Conservation (phyloP, 2,329 filamentous ascomycete species). For the Graphilbum fragrans region DNA sequence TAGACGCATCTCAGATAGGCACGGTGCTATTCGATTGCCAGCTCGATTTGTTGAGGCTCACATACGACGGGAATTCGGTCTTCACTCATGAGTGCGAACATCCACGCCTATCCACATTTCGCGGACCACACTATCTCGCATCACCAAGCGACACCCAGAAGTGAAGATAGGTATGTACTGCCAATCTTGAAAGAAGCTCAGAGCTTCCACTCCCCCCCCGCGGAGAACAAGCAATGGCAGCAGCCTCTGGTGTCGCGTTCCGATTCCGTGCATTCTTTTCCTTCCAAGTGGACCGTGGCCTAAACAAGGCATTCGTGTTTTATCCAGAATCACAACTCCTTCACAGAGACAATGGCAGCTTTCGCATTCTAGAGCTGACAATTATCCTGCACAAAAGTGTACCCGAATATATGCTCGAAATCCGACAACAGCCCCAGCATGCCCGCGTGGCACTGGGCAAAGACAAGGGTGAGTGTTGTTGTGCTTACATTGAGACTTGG, state of each 20-base stretch:
- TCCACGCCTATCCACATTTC: conserved; percentile 8
- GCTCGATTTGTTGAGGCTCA: neutral
- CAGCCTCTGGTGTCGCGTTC: neutral
- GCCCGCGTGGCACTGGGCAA: conserved; percentile 60
- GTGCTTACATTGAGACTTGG: neutral
- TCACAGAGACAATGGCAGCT: neutral
- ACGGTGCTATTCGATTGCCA: neutral
- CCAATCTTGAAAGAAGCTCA: neutral
- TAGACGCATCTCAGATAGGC: neutral
- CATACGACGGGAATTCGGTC: neutral
- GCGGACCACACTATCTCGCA: conserved; percentile 8
- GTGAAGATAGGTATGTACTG: conserved; percentile 8
- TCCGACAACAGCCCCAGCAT: conserved; percentile 56
- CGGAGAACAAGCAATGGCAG: neutral
- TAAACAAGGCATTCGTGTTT: neutral
- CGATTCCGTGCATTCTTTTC: neutral
- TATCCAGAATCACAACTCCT: neutral
- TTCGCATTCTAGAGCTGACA: neutral
- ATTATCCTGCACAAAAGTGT: conserved; percentile 6
- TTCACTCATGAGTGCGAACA: conserved; percentile 10
- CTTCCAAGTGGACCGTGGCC: neutral
- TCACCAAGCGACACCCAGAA: conserved; percentile 3
- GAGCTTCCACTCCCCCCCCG: too few relatives aligned
- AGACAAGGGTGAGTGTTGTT: conserved; percentile 51
- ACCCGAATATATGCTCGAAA: conserved; percentile 17